Evolutionary conservation across 2,329 filamentous ascomycete species (phyloP).

Genomic region (Emmonsia crescens): DNA sequence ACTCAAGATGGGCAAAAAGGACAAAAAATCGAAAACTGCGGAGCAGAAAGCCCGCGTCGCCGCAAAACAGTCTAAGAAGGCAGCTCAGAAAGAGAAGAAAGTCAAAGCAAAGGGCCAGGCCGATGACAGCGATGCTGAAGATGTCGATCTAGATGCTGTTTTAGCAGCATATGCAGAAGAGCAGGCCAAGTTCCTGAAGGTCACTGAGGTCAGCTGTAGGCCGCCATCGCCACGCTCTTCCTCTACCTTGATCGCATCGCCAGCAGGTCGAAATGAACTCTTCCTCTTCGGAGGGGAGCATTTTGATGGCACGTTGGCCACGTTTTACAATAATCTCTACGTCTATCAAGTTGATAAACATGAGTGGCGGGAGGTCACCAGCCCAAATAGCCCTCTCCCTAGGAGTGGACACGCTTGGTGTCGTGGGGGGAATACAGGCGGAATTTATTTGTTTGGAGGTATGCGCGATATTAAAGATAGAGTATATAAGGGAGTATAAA

Average conservation of each 20-base stretch:
- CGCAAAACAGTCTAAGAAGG: constrained; percentile 79
- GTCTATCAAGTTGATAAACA: constrained; percentile 69
- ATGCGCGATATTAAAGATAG: constrained; percentile 7
- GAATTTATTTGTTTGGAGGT: constrained; percentile 83
- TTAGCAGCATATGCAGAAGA: constrained; percentile 86
- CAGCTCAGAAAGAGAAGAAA: constrained; percentile 65
- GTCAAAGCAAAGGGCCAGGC: constrained; percentile 54
- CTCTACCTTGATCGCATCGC: constrained; percentile 71
- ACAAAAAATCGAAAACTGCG: constrained; percentile 47
- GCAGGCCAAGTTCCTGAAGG: constrained; percentile 87
- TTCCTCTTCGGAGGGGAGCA: constrained; percentile 92
- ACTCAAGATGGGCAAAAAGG: constrained; percentile 41
- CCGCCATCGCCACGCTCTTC: constrained; percentile 72
- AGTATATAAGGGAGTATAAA: neutral
- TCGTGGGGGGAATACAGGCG: constrained; percentile 70
- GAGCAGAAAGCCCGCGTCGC: constrained; percentile 47
- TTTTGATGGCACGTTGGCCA: constrained; percentile 79
- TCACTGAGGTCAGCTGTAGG: constrained; percentile 66
- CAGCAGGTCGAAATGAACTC: constrained; percentile 74
- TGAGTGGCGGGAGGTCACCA: constrained; percentile 84
- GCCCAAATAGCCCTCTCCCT: constrained; percentile 81
- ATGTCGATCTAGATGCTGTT: constrained; percentile 85
- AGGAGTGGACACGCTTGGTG: constrained; percentile 93
- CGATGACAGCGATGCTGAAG: constrained; percentile 80
- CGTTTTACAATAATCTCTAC: constrained; percentile 57